These are phyloP conservation scores for Wickerhamia fluorescens DNA, from an alignment of 805 yeast species.

Conservation along the genomic window DNA sequence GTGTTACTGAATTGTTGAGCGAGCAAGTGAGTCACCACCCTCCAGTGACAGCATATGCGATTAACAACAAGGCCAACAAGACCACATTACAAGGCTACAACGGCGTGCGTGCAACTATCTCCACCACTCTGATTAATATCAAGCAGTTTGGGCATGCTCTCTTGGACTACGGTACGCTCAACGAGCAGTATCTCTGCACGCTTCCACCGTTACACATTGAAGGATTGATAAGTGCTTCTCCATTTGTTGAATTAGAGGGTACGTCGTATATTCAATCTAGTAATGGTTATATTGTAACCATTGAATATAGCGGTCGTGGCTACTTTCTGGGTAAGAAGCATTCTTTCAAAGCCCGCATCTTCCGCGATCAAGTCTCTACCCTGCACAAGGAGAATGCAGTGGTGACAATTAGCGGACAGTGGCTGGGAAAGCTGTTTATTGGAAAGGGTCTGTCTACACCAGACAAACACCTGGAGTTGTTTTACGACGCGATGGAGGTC, in stretches of 20 bases:
- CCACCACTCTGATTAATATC: constrained; percentile 70
- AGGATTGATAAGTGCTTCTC: constrained; percentile 84
- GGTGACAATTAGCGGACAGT: constrained; percentile 82
- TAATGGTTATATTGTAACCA: constrained; percentile 61
- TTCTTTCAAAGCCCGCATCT: constrained; percentile 80
- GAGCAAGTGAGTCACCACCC: constrained; percentile 99
- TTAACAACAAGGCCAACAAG: constrained; percentile 64
- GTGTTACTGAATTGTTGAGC: constrained; percentile 71
- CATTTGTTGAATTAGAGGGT: constrained; percentile 92
- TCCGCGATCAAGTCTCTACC: constrained; percentile 42
- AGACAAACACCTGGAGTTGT: constrained; percentile 40
- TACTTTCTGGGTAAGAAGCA: constrained; percentile 94
- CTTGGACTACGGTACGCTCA: constrained; percentile 51
- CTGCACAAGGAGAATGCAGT: constrained; percentile 55
- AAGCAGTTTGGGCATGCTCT: constrained; percentile 92
- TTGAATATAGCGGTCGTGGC: constrained; percentile 89
- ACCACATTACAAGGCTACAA: constrained; percentile 81
- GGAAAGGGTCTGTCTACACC: constrained; percentile 47
- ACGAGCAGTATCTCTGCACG: constrained; percentile 72
- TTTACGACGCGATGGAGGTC: constrained; percentile 53
- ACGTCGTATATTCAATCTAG: constrained; percentile 78
- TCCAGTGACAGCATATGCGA: constrained; percentile 89
- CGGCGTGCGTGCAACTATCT: constrained; percentile 78
- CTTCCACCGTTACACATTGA: constrained; percentile 93
- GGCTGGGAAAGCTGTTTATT: constrained; percentile 75